Percentiles rank a stretch among this genome's conserved stretches.
phyloP scores from a whole-genome alignment of 495 filamentous ascomycete genomes.

The Xylaria acuta region DNA sequence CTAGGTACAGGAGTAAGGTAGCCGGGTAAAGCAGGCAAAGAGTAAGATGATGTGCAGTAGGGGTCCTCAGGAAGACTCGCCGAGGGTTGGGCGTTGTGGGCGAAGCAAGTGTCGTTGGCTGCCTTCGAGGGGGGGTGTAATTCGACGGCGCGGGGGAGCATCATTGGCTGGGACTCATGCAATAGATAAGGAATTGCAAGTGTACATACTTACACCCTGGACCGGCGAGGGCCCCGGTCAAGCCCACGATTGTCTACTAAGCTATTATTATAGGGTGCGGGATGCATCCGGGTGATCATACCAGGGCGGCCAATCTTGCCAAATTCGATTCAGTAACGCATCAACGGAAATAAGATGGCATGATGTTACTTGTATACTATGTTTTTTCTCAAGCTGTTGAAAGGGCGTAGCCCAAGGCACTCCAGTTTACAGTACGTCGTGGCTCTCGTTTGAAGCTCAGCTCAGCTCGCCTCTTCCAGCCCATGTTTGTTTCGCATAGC shows the following conservation, averaged over 20 bases:
- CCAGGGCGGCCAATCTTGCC: constrained; percentile 9
- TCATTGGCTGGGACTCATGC: constrained; percentile 18
- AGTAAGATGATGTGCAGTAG: neutral
- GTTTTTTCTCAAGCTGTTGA: neutral
- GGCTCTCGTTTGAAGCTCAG: neutral
- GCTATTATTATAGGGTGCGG: constrained; percentile 21
- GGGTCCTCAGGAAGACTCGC: neutral
- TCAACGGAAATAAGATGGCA: constrained; percentile 4
- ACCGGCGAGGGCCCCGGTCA: neutral
- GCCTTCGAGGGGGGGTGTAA: constrained; percentile 7
- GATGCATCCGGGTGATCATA: constrained; percentile 14
- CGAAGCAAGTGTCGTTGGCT: constrained; percentile 20
- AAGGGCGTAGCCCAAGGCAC: neutral
- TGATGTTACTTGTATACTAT: neutral
- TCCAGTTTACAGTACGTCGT: neutral
- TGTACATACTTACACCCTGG: constrained; percentile 16
- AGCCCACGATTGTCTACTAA: neutral
- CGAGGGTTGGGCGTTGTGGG: constrained; percentile 12
- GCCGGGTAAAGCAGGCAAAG: neutral
- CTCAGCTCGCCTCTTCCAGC: constrained; percentile 5
- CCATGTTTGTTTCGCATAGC: constrained; percentile 11
- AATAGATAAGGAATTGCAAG: constrained; percentile 26
- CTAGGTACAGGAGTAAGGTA: neutral
- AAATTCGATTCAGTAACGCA: neutral
- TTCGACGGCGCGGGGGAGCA: neutral